A percentile compares a stretch with the other conserved stretches of the same genome.
Evolutionary conservation across 345 rosid genomes (phyloP).

Genomic region (Zanthoxylum bungeanum): DNA sequence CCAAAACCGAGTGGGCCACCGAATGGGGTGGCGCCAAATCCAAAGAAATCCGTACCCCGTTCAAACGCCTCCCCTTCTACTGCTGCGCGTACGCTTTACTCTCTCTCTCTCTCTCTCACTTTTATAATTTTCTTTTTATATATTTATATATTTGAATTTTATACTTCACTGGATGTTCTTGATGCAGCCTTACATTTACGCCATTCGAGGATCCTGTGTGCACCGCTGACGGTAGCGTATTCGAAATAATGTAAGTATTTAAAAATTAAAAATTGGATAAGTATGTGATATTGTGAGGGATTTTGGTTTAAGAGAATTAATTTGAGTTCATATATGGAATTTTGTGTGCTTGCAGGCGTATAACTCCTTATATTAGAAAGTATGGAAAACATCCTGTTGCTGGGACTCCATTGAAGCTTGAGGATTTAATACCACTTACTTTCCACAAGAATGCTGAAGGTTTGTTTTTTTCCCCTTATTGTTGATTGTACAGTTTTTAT

Average conservation of each 20-base stretch:
- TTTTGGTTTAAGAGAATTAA: constrained; percentile 1
- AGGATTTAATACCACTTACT: constrained; percentile 67
- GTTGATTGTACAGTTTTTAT: background rate
- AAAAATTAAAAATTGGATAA: background rate
- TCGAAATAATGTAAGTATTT: constrained; percentile 69
- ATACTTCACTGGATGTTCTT: background rate
- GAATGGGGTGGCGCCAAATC: constrained; percentile 99
- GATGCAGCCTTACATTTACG: constrained; percentile 80
- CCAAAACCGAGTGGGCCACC: constrained; percentile 96
- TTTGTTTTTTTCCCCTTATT: constrained; percentile 11
- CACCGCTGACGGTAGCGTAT: constrained; percentile 79
- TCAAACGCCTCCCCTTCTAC: constrained; percentile 92
- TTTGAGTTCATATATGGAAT: background rate
- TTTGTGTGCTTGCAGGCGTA: constrained; percentile 45
- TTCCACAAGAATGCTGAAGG: constrained; percentile 92
- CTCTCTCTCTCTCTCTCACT: background rate
- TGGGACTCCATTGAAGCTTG: constrained; percentile 66
- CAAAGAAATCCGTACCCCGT: constrained; percentile 66
- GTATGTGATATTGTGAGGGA: background rate
- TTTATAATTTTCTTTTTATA: too few species aligned
- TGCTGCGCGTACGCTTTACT: constrained; percentile 80
- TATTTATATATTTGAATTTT: background rate
- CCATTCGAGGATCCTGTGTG: constrained; percentile 82
- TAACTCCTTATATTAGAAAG: constrained; percentile 80
- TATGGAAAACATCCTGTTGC: constrained; percentile 87